A percentile compares a stretch with the other conserved stretches of the same genome.
Evolutionary conservation across 2,329 filamentous ascomycete species (phyloP).

Genomic region (Daldinia sp.): DNA sequence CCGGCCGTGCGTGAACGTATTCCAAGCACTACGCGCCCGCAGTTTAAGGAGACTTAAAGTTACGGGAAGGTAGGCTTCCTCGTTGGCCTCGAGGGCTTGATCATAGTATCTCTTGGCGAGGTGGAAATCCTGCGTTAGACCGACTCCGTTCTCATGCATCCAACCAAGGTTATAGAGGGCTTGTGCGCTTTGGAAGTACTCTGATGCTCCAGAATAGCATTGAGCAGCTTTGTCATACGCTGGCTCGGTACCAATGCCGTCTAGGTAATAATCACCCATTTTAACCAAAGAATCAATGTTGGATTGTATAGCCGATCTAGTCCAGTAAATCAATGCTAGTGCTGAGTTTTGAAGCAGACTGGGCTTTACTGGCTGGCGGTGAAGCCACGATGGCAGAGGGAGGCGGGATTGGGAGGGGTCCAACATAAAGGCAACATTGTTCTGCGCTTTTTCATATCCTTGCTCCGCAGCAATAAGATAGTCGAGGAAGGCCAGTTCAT

Average conservation of each 20-base stretch:
- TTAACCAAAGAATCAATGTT: constrained; percentile 96
- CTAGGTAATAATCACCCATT: constrained; percentile 97
- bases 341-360: constrained; percentile 60
- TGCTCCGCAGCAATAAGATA: constrained; percentile 92
- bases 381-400: constrained; percentile 62
- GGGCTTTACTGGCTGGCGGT: constrained; percentile 51
- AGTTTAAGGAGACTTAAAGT: constrained; percentile 88
- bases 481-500: constrained; percentile 79
- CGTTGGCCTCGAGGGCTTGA: constrained; percentile 86
- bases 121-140: constrained; percentile 93
- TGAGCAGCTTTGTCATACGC: constrained; percentile 88
- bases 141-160: constrained; percentile 99
- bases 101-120: constrained; percentile 97
- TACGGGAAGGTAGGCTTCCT: constrained; percentile 93
- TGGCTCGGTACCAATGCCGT: constrained; percentile 75
- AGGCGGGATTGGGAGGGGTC: constrained; percentile 74
- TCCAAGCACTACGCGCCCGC: constrained; percentile 89
- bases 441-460: constrained; percentile 87
- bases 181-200: constrained; percentile 91
- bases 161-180: constrained; percentile 97
- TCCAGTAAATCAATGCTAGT: constrained; percentile 91
- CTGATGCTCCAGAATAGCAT: constrained; percentile 91
- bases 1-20: constrained; percentile 86
- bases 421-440: constrained; percentile 87
- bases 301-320: constrained; percentile 87